These are phyloP conservation scores for Nothophoma quercina DNA, from an alignment of 2,329 filamentous ascomycete genomes.

Conservation along the genomic window DNA sequence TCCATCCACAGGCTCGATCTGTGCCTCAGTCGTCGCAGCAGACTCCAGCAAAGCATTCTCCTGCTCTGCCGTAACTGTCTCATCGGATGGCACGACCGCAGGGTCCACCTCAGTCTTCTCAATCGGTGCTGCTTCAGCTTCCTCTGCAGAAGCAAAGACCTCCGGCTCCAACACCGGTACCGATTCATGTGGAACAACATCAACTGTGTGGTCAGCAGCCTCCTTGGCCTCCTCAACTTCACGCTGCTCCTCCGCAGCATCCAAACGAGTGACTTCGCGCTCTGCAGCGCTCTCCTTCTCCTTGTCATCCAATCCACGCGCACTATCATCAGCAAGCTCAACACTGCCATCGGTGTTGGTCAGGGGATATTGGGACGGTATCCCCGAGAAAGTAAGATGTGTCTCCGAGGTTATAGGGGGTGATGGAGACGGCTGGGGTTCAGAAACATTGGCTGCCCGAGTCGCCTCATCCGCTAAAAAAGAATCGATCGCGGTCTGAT, in stretches of 20 bases:
- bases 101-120: not conserved
- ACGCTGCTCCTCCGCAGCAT: constrained; percentile 9
- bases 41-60: constrained; percentile 7
- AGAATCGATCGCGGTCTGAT: constrained; percentile 29
- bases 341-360: constrained; percentile 34
- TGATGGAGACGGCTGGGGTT: constrained; percentile 42
- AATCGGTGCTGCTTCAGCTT: not conserved
- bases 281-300: constrained; percentile 6
- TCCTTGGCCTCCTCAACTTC: not conserved
- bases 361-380: constrained; percentile 40
- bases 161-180: not conserved
- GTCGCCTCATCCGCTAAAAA: constrained; percentile 45
- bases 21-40: not conserved
- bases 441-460: constrained; percentile 42
- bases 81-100: not conserved
- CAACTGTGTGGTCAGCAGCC: not conserved
- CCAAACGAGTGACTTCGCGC: constrained; percentile 13
- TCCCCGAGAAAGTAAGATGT: constrained; percentile 38
- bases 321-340: constrained; percentile 25
- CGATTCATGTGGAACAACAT: not conserved
- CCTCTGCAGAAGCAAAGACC: not conserved
- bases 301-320: constrained; percentile 8
- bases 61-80: not conserved
- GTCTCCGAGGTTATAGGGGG: constrained; percentile 40
- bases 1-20: constrained; percentile 5